Conservation (phyloP, 2,329 filamentous ascomycete genomes). For the Penicillium corylophilum region DNA sequence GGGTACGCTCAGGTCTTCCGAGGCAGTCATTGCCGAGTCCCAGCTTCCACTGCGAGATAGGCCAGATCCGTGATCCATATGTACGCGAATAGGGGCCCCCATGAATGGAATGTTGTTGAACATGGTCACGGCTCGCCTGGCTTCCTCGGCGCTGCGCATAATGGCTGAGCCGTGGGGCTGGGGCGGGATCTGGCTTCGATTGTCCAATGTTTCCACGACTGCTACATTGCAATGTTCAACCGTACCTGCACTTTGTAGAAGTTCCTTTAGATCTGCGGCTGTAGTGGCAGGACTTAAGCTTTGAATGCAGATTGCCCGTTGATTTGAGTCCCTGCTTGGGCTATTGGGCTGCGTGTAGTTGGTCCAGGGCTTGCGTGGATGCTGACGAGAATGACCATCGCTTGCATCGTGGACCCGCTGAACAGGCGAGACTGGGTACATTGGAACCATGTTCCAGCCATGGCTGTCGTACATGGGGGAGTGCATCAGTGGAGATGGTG, state of each 20-base stretch:
- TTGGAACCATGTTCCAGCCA: constrained; percentile 28
- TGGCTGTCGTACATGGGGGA: constrained; percentile 29
- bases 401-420: constrained; percentile 15
- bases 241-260: constrained; percentile 30
- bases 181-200: constrained; percentile 22
- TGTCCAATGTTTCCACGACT: constrained; percentile 22
- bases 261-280: constrained; percentile 25
- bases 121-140: constrained; percentile 32
- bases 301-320: constrained; percentile 27
- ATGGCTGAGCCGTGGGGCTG: constrained; percentile 24
- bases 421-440: constrained; percentile 28
- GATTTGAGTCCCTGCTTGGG: constrained; percentile 6
- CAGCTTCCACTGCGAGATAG: constrained; percentile 14
- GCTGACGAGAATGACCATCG: constrained; percentile 6
- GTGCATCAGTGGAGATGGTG: constrained; percentile 31
- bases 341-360: constrained; percentile 9
- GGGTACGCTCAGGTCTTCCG: neutral
- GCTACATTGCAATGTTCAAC: constrained; percentile 36
- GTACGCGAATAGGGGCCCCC: constrained; percentile 34
- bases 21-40: constrained; percentile 5
- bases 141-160: constrained; percentile 36
- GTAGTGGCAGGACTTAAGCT: constrained; percentile 34
- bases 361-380: constrained; percentile 5
- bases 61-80: constrained; percentile 28
- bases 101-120: constrained; percentile 37